A percentile compares a stretch with the other conserved stretches of the same genome.
Conservation (phyloP, 2,329 filamentous ascomycete species). For the Saccharata proteae region DNA sequence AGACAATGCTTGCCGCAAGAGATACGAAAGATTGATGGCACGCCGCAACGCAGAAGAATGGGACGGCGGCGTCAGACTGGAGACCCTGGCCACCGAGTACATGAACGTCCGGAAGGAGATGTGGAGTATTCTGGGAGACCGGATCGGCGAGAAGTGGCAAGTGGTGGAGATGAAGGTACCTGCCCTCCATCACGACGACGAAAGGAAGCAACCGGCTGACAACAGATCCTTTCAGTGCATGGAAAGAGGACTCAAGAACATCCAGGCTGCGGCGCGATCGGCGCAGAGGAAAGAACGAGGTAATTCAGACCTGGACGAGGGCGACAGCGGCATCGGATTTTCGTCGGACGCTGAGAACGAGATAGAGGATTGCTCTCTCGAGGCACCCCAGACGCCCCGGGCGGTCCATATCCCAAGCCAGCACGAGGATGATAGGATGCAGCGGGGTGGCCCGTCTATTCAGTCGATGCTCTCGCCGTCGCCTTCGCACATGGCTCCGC, state of each 20-base stretch:
- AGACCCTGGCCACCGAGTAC: slow-evolving; percentile 65
- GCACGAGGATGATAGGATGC: slow-evolving; percentile 11
- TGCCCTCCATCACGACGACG: slow-evolving; percentile 19
- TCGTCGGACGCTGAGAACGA: slow-evolving; percentile 38
- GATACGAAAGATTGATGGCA: slow-evolving; percentile 75
- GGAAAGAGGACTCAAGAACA: slow-evolving; percentile 71
- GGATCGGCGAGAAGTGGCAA: slow-evolving; percentile 43
- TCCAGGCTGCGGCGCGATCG: slow-evolving; percentile 57
- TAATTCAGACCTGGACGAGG: slow-evolving; percentile 35
- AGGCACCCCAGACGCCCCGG: slow-evolving; percentile 13
- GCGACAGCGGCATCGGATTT: slow-evolving; percentile 58
- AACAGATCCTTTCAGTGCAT: slow-evolving; percentile 48
- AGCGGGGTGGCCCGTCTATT: slow-evolving; percentile 24
- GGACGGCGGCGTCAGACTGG: slow-evolving; percentile 61
- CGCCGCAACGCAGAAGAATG: slow-evolving; percentile 62
- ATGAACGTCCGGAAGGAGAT: slow-evolving; percentile 70
- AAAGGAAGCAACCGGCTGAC: slow-evolving; percentile 37
- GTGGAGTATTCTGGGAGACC: slow-evolving; percentile 62
- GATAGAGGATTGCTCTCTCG: slow-evolving; percentile 18
- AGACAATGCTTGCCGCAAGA: slow-evolving; percentile 76
- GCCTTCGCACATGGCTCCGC: slow-evolving; percentile 7
- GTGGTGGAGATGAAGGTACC: slow-evolving; percentile 72
- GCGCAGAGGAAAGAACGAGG: slow-evolving; percentile 53
- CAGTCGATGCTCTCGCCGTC: slow-evolving; percentile 26
- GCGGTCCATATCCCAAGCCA: slow-evolving; percentile 14